Conservation (phyloP, 352 stramenopile species). For the Aphanomyces invadans region DNA sequence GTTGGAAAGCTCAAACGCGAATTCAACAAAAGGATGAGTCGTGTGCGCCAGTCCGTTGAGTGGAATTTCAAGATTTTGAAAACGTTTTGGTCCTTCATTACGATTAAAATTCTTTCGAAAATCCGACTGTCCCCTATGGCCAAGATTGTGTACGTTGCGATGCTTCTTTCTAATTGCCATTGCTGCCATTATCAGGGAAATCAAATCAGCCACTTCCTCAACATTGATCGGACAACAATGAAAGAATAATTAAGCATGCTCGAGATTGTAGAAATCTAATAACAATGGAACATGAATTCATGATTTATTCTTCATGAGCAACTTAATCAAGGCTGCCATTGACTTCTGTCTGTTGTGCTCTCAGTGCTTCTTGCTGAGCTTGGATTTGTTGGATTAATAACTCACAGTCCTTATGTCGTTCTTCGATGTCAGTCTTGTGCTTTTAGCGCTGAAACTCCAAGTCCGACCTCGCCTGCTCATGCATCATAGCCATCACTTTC, state of each 20-base stretch:
- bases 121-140: background rate
- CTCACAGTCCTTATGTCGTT: too few relatives aligned
- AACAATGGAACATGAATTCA: background rate
- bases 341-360: too few relatives aligned
- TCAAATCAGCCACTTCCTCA: background rate
- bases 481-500: background rate
- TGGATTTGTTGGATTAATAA: too few relatives aligned
- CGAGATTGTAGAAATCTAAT: background rate
- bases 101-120: background rate
- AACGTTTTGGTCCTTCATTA: background rate
- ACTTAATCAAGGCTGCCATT: too few relatives aligned
- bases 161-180: background rate
- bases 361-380: too few relatives aligned
- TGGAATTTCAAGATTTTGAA: background rate
- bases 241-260: background rate
- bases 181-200: background rate
- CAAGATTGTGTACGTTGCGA: background rate
- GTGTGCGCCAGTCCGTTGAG: background rate
- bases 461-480: background rate
- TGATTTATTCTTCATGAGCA: too few relatives aligned
- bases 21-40: background rate
- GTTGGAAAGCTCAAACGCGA: background rate
- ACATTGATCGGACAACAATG: background rate
- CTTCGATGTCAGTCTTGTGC: too few relatives aligned
- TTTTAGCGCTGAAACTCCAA: too few relatives aligned